These are phyloP conservation scores for Populus tomentosa DNA, from an alignment of 441 rosid genomes.

Conservation along the genomic window DNA sequence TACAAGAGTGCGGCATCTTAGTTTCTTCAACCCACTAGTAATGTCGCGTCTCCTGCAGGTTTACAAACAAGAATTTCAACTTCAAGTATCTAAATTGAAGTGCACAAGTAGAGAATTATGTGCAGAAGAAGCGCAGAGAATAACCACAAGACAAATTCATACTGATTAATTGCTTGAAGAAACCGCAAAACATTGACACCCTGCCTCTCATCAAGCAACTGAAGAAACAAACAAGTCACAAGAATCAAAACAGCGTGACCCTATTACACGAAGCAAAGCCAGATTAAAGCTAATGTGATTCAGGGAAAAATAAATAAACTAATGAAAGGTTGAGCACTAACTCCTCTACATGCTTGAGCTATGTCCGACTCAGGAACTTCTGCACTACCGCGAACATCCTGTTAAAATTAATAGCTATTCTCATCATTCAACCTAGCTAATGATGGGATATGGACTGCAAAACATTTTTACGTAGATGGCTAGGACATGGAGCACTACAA, in stretches of 20 bases:
- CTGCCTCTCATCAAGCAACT: conserved; percentile 81
- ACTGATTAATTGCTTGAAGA: conserved; percentile 80
- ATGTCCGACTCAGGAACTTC: conserved; percentile 74
- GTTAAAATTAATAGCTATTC: conserved; percentile 20
- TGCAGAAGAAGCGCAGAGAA: neutral
- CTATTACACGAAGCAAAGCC: neutral
- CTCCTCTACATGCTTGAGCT: conserved; percentile 80
- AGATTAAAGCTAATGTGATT: neutral
- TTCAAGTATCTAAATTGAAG: conserved; percentile 6
- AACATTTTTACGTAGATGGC: neutral
- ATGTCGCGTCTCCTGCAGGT: conserved; percentile 71
- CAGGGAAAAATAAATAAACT: neutral
- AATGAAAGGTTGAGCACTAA: conserved; percentile 24
- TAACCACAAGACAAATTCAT: neutral
- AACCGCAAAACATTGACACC: conserved; percentile 58
- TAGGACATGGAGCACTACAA: conserved; percentile 2
- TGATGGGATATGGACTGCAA: neutral
- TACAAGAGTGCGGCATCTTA: conserved; percentile 71
- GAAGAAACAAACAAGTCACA: conserved; percentile 21
- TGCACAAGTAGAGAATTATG: neutral
- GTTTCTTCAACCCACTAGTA: conserved; percentile 50
- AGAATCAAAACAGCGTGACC: neutral
- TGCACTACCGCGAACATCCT: conserved; percentile 79
- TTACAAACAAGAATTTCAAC: conserved; percentile 1
- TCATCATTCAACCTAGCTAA: conserved; percentile 1